These are phyloP conservation scores for Trichoderma sp. DNA, from an alignment of 2,329 filamentous ascomycete genomes.

Conservation along the genomic window DNA sequence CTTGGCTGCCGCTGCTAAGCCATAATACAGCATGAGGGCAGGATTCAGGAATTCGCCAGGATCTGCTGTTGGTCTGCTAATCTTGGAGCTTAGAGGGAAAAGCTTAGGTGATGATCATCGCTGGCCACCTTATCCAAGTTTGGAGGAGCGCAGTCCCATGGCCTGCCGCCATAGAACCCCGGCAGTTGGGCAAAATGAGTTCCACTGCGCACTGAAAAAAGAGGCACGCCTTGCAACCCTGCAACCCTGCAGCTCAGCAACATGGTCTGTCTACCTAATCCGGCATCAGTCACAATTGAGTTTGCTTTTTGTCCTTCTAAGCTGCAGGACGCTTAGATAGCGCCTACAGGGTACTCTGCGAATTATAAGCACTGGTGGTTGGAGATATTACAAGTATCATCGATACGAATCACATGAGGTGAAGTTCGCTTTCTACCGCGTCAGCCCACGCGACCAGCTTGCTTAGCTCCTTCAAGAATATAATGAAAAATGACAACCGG, in stretches of 20 bases:
- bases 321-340: not conserved
- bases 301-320: not conserved
- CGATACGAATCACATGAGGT: constrained; percentile 16
- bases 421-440: not conserved
- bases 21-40: constrained; percentile 4
- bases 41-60: constrained; percentile 12
- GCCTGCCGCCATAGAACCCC: constrained; percentile 18
- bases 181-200: constrained; percentile 1
- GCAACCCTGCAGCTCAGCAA: constrained; percentile 19
- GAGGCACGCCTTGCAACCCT: constrained; percentile 12
- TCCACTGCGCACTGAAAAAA: constrained; percentile 12
- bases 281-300: constrained; percentile 11
- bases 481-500: constrained; percentile 7
- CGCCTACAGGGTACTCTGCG: not conserved
- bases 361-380: not conserved
- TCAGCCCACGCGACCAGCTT: constrained; percentile 14
- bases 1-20: constrained; percentile 12
- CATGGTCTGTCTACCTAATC: constrained; percentile 14
- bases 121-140: constrained; percentile 10
- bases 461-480: not conserved
- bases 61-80: constrained; percentile 9
- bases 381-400: not conserved
- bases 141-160: constrained; percentile 12
- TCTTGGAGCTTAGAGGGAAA: not conserved
- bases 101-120: constrained; percentile 16